Base-by-base conservation (phyloP, 2,329 filamentous ascomycete species). In the Fusarium odoratissimum region DNA sequence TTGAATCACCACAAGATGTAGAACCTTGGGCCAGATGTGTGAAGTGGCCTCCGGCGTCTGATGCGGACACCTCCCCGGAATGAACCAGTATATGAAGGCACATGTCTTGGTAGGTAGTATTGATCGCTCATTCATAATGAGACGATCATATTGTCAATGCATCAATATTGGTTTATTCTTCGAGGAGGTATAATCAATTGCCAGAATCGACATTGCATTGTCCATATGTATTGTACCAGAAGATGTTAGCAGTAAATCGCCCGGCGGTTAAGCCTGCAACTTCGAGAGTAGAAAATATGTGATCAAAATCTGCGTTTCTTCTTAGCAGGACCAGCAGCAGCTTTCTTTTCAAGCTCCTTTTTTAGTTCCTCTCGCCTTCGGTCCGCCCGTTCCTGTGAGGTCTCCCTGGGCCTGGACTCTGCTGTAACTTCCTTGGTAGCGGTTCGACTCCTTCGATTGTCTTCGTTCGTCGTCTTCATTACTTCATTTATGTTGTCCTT, bases 271-370 rank as follows among this genome's bases (percentile, higher is more conserved):
- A 30, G 8, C n/a, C 42, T 35, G 37, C 8, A 41, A 37, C 33
- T 21, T 10, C 21, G 30, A 23, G 12, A 17, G 19, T 8, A 45
- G 37, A 9, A 21, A 30, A 31, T 8, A 30, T 25, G 51, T 21
- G 17, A 40, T 35, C 77, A 90, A 68, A 90, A 90, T 56, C 83
- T 86, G 46, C 88, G 82, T 79, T 88, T 90, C 82, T 90, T 90
- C 78, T 85, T 88, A 11, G 81, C 82, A 8, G 88, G 88, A 2
- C 84, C 85, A 23, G 83, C 84, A 1, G 85, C 82, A 6, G 83
- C 83, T 74, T 86, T 87, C 65, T 77, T 84, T 70, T 88, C 84
- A 19, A 88, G 78, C 40, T 89, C 86, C 62, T 80, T 82, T 61
- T 86, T 84, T 33, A 88, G 78, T 71, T 89, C 86, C n/a, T 84